phyloP scores from a whole-genome alignment of 2,329 filamentous ascomycete genomes.

The Endoconidiophora polonica region DNA sequence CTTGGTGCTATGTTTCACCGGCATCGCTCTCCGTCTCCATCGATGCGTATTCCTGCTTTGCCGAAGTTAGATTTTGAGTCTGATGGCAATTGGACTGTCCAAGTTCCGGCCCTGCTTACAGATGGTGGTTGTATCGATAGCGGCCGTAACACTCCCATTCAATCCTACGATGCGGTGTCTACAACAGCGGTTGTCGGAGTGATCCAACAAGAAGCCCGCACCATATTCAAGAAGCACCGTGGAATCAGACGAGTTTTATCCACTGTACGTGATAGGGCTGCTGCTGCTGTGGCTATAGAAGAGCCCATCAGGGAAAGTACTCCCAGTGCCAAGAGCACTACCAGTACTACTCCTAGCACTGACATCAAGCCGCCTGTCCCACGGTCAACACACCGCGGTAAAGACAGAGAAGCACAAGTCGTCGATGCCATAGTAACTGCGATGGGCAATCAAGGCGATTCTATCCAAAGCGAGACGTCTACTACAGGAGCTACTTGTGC shows the following conservation, averaged over 20 bases:
- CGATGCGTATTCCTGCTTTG: background rate
- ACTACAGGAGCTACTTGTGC: no score
- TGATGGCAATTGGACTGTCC: background rate
- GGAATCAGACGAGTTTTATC: constrained; percentile 10
- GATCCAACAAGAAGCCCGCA: background rate
- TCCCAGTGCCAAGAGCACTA: background rate
- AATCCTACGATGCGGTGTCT: constrained; percentile 2
- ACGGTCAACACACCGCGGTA: background rate
- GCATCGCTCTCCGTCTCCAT: background rate
- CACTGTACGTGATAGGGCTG: constrained; percentile 1
- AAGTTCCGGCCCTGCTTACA: background rate
- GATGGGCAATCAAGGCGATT: background rate
- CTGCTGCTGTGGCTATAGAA: no score
- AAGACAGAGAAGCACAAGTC: background rate
- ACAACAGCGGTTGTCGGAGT: constrained; percentile 4
- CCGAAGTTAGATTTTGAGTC: background rate
- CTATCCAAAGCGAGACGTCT: no score
- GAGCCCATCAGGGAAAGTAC: background rate
- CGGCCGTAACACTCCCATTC: background rate
- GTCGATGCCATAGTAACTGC: background rate
- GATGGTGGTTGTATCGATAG: background rate
- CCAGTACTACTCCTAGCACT: no score
- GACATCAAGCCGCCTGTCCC: background rate
- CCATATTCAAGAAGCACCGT: background rate
- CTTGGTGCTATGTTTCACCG: constrained; percentile 10